Conservation (phyloP, 139 green algal species). For the Zygnema circumcarinatum region DNA sequence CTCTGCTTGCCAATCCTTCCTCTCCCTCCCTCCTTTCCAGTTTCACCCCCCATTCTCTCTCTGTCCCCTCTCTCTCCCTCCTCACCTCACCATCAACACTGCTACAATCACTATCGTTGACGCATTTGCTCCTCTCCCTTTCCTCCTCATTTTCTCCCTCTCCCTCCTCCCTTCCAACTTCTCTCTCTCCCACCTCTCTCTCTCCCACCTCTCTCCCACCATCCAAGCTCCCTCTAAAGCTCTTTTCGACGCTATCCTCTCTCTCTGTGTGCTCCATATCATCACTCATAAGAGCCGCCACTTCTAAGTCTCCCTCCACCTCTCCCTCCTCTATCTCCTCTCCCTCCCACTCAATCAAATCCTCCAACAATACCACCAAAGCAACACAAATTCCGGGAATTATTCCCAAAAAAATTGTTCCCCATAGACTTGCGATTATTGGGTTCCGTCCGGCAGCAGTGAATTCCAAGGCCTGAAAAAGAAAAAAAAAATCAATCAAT, state of each 20-base stretch:
- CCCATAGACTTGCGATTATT: slow-evolving; percentile 19
- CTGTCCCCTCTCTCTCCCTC: too few species aligned
- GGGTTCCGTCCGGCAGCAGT: slow-evolving; percentile 39
- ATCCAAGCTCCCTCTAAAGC: neutral
- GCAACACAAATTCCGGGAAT: slow-evolving; percentile 34
- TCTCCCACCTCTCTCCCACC: slow-evolving; percentile 3
- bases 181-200: slow-evolving; percentile 6
- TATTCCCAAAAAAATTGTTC: slow-evolving; percentile 19
- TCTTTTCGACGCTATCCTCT: neutral
- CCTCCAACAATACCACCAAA: slow-evolving; percentile 39
- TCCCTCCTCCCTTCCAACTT: too few species aligned
- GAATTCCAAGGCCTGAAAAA: slow-evolving; percentile 35
- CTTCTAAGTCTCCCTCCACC: slow-evolving; percentile 18
- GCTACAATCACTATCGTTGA: too few species aligned
- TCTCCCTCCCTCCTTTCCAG: too few species aligned
- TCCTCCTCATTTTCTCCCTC: too few species aligned
- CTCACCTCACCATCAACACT: too few species aligned
- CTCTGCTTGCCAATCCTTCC: too few species aligned
- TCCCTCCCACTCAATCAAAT: slow-evolving; percentile 43
- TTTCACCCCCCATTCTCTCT: too few species aligned
- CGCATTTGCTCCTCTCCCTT: too few species aligned
- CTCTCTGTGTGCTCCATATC: slow-evolving; percentile 8
- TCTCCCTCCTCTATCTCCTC: slow-evolving; percentile 17
- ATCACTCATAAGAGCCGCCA: slow-evolving; percentile 22
- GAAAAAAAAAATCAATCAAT: too few species aligned